phyloP scores from a whole-genome alignment of 768 basidiomycete species.

The Boletus tylopilopsis region DNA sequence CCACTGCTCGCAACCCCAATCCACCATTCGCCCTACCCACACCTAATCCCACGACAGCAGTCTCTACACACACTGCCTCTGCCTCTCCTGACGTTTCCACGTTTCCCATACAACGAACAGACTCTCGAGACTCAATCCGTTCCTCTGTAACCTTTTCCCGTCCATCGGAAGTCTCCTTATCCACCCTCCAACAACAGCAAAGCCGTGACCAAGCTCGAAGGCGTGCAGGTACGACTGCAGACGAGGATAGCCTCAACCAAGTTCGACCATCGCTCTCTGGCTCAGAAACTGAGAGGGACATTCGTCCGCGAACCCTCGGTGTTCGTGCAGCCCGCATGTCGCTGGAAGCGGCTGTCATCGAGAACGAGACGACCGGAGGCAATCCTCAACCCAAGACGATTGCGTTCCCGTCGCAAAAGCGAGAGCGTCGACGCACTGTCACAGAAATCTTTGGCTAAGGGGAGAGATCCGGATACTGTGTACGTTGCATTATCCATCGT shows the following conservation, averaged over 20 bases:
- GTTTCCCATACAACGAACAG: conserved; percentile 38
- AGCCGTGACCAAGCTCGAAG: conserved; percentile 34
- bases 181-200: conserved; percentile 54
- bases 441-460: conserved; percentile 44
- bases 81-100: conserved; percentile 36
- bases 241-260: conserved; percentile 25
- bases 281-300: conserved; percentile 50
- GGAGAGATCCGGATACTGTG: conserved; percentile 4
- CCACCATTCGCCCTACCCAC: conserved; percentile 49
- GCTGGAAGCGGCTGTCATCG: conserved; percentile 34
- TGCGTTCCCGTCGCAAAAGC: conserved; percentile 28
- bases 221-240: conserved; percentile 29
- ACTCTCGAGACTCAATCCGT: conserved; percentile 44
- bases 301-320: conserved; percentile 37
- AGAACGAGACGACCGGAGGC: conserved; percentile 26
- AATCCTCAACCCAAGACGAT: conserved; percentile 38
- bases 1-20: conserved; percentile 42
- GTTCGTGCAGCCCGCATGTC: conserved; percentile 45
- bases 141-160: conserved; percentile 63
- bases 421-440: conserved; percentile 47
- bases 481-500: conserved; percentile 9
- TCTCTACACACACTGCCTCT: conserved; percentile 63
- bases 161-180: conserved; percentile 51
- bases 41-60: conserved; percentile 60
- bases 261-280: conserved; percentile 36